Conservation (phyloP, 139 green algal species). For the Chlorella sp. region DNA sequence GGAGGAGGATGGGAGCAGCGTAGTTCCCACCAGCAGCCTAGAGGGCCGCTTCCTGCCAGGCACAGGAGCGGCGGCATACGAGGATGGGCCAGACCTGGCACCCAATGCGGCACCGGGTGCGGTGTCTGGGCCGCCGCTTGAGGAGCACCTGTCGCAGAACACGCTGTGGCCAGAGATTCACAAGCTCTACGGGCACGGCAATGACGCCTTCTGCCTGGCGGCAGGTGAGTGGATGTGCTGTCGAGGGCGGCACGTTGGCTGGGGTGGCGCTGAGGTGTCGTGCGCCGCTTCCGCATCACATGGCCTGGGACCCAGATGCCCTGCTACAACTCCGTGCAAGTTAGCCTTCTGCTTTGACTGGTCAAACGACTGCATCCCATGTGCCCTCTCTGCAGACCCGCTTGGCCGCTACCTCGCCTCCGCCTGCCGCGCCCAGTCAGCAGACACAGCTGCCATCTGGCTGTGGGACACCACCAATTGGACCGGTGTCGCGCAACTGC, state of each 20-base stretch:
- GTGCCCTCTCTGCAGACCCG: constrained; percentile 42
- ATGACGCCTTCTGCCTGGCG: constrained; percentile 85
- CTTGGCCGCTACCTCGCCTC: constrained; percentile 73
- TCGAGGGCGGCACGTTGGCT: neutral
- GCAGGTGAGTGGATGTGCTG: constrained; percentile 47
- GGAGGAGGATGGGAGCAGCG: constrained; percentile 12
- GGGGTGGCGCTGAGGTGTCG: too few relatives aligned
- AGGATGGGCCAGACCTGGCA: constrained; percentile 82
- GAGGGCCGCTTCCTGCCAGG: neutral
- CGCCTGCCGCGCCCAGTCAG: constrained; percentile 78
- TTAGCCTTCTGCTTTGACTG: too few relatives aligned
- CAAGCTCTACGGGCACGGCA: constrained; percentile 98
- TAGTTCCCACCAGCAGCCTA: constrained; percentile 24
- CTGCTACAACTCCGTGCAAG: too few relatives aligned
- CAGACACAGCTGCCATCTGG: constrained; percentile 65
- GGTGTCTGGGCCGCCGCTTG: constrained; percentile 77
- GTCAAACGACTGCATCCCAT: too few relatives aligned
- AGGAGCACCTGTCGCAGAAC: constrained; percentile 94
- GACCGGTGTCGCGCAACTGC: constrained; percentile 48
- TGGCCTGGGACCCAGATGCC: too few relatives aligned
- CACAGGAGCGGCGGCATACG: constrained; percentile 52
- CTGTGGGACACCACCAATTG: constrained; percentile 80
- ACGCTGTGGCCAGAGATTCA: constrained; percentile 92
- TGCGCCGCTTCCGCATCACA: too few relatives aligned
- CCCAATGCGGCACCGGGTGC: constrained; percentile 70